Base-by-base conservation (phyloP, 345 rosid species). In the Gynandropsis gynandra region DNA sequence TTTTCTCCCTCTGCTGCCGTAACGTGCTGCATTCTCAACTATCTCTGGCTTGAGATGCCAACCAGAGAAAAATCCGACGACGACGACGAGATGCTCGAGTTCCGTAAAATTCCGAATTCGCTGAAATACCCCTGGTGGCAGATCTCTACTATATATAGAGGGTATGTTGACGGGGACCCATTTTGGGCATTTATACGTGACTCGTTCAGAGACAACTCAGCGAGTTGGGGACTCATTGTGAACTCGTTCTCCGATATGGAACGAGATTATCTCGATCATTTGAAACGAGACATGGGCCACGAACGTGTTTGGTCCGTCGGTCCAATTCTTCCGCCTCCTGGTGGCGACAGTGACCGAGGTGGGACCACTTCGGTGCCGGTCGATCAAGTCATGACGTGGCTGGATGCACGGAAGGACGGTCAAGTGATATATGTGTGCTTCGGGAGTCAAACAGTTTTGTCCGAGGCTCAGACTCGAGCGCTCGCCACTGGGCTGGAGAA, bases 381-480 rank as follows among this genome's bases (percentile, higher is more conserved):
- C 19, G 47, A 46, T 19, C 58, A 61, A 24, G 16, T 84, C 36
- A 31, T 62, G 72, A 58, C 68, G 43, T 82, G 88, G 85, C 82
- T 88, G 0, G 86, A 84, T 46, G 36, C 42, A 5, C 59, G 76
- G n/a, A 54, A 50, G 9, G 80, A 78, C 13, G 33, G 38, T 6
- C 47, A 67, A 1, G 90, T 88, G 9, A 73, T 88, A 4, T 88
- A 88, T 50, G 71, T 84, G 4, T 80, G 90, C 67, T 88, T 84
- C 8, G 95, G 90, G 27, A 88, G 88, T 73, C 82, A 61, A 55
- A 42, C 62, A 6, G 61, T 63, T 59, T 58, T 88, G 80, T 62
- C 68, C 3, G 39, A 62, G 4, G 41, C 65, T 8, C 88, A 84
- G 51, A 67, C 58, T 55, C 72, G 44, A 5, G 72, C 19, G 6